Evolutionary conservation across 495 filamentous ascomycete species (phyloP).

Genomic region (Tirmania nivea): DNA sequence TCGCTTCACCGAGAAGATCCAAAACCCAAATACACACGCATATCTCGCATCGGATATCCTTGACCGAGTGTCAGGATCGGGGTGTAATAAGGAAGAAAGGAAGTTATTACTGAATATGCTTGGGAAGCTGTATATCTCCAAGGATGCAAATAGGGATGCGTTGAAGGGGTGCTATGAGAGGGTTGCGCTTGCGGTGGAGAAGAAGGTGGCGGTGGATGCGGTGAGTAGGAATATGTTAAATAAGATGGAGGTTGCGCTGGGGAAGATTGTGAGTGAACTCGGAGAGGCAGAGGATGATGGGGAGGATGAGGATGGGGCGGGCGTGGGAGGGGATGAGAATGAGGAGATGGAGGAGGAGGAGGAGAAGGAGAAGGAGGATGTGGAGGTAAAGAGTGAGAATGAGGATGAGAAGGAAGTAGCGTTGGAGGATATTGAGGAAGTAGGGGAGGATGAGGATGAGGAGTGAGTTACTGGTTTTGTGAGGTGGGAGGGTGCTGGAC

Average conservation of each 20-base stretch:
- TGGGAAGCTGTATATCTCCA: constrained; percentile 60
- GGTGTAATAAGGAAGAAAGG: constrained; percentile 48
- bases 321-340: constrained; percentile 11
- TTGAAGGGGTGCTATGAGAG: constrained; percentile 31
- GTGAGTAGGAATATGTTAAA: constrained; percentile 52
- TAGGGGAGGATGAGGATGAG: constrained; percentile 2
- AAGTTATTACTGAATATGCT: constrained; percentile 60
- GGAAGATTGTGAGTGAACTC: constrained; percentile 38
- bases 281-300: constrained; percentile 22
- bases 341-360: constrained; percentile 12
- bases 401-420: constrained; percentile 8
- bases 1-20: constrained; percentile 35
- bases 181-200: constrained; percentile 45
- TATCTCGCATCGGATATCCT: constrained; percentile 41
- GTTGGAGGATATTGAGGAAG: constrained; percentile 4
- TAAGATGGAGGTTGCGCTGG: constrained; percentile 49
- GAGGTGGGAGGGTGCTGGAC: no score
- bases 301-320: constrained; percentile 22
- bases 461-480: background rate
- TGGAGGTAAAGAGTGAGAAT: background rate
- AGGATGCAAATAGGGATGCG: constrained; percentile 28
- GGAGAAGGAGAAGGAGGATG: constrained; percentile 8
- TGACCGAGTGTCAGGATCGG: constrained; percentile 31
- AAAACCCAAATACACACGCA: constrained; percentile 46
- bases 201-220: constrained; percentile 45